These are phyloP conservation scores for Pisolithus tinctorius DNA, from an alignment of 768 basidiomycete species.

Conservation along the genomic window DNA sequence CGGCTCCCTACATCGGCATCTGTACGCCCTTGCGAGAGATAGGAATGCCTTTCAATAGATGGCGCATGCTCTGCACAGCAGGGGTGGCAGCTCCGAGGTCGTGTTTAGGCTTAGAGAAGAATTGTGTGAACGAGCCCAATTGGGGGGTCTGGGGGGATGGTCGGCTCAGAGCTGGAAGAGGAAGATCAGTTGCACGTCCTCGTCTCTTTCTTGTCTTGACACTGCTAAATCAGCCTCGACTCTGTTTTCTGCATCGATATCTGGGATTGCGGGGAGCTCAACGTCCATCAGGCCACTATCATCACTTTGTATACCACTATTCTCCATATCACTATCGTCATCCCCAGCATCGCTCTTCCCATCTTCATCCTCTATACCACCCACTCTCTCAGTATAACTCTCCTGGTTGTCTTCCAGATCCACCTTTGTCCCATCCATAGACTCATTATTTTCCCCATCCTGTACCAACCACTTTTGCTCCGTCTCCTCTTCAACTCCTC, in stretches of 20 bases:
- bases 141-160: too few relatives aligned
- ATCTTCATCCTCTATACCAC: not conserved
- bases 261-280: not conserved
- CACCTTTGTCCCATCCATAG: constrained; percentile 41
- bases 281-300: not conserved
- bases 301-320: constrained; percentile 4
- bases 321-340: constrained; percentile 7
- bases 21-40: constrained; percentile 8
- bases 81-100: too few relatives aligned
- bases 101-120: constrained; percentile 18
- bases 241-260: not conserved
- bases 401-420: constrained; percentile 33
- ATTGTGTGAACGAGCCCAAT: constrained; percentile 26
- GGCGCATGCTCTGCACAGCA: too few relatives aligned
- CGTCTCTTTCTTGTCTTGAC: constrained; percentile 15
- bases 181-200: constrained; percentile 6
- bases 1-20: too few relatives aligned
- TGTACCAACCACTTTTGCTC: constrained; percentile 15
- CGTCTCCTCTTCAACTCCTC: constrained; percentile 29
- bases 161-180: too few relatives aligned
- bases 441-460: constrained; percentile 29
- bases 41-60: constrained; percentile 21
- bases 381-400: constrained; percentile 3
- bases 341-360: too few relatives aligned
- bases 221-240: not conserved